These are phyloP conservation scores for Dentipellis fragilis DNA, from an alignment of 768 basidiomycete genomes.

Conservation along the genomic window DNA sequence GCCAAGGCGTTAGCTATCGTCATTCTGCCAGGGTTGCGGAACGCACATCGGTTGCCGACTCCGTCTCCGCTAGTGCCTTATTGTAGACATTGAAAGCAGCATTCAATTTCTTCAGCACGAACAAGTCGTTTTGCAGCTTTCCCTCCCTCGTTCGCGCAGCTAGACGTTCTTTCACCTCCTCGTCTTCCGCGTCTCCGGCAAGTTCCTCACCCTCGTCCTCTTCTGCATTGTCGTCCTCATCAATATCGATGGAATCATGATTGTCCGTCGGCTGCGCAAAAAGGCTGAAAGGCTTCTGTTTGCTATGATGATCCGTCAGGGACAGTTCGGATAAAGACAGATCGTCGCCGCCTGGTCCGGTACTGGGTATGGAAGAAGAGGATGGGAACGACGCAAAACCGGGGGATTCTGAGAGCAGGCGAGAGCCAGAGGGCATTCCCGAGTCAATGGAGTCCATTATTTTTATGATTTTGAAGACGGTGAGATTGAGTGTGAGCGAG, in stretches of 20 bases:
- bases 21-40: background rate
- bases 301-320: conserved; percentile 25
- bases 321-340: conserved; percentile 51
- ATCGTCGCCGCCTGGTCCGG: conserved; percentile 37
- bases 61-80: conserved; percentile 53
- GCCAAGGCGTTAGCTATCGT: background rate
- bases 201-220: background rate
- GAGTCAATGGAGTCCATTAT: conserved; percentile 24
- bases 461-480: background rate
- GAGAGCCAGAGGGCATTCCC: conserved; percentile 22
- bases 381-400: conserved; percentile 18
- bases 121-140: conserved; percentile 63
- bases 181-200: conserved; percentile 11
- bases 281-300: conserved; percentile 20
- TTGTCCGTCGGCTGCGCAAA: conserved; percentile 16
- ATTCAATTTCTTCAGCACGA: conserved; percentile 66
- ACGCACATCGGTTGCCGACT: conserved; percentile 62
- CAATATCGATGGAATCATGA: background rate
- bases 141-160: conserved; percentile 46
- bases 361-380: conserved; percentile 22
- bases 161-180: conserved; percentile 14
- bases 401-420: conserved; percentile 39
- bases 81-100: conserved; percentile 57
- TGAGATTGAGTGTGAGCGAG: background rate
- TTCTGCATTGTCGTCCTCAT: background rate